A percentile compares a stretch with the other conserved stretches of the same genome.
Evolutionary conservation across 2,329 filamentous ascomycete genomes (phyloP).

Genomic region (Aspergillus chevalieri): DNA sequence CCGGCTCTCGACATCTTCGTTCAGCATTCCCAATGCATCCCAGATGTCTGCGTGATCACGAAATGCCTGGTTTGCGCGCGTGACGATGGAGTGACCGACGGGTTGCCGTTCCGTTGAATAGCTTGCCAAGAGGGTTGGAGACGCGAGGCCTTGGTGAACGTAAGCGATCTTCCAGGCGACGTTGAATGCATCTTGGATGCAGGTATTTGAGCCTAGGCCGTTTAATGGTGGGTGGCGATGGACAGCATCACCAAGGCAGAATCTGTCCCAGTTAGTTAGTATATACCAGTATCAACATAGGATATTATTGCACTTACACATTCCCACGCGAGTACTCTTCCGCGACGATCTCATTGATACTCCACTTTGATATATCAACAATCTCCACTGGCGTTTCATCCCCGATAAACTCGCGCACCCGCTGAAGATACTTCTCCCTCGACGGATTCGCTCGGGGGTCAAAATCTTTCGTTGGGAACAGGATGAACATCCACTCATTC

Average conservation of each 20-base stretch:
- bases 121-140: constrained; percentile 35
- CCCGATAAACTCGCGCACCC: constrained; percentile 49
- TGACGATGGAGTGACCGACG: constrained; percentile 45
- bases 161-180: constrained; percentile 52
- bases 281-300: neutral
- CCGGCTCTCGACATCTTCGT: constrained; percentile 35
- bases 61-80: constrained; percentile 53
- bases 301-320: constrained; percentile 26
- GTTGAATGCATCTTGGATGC: constrained; percentile 53
- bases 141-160: constrained; percentile 25
- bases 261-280: constrained; percentile 21
- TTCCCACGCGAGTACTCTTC: constrained; percentile 50
- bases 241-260: constrained; percentile 54
- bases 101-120: constrained; percentile 47
- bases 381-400: constrained; percentile 50
- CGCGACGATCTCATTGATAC: constrained; percentile 57
- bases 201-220: constrained; percentile 55
- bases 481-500: constrained; percentile 57
- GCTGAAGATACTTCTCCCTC: constrained; percentile 42
- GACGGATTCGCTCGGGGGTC: constrained; percentile 36
- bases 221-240: constrained; percentile 55
- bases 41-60: constrained; percentile 47
- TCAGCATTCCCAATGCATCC: constrained; percentile 42
- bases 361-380: constrained; percentile 52
- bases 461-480: constrained; percentile 38